Evolutionary conservation across 768 basidiomycete genomes (phyloP), one percentile per base, ranked within the genome.

Genomic region (Mycena chlorophos): DNA sequence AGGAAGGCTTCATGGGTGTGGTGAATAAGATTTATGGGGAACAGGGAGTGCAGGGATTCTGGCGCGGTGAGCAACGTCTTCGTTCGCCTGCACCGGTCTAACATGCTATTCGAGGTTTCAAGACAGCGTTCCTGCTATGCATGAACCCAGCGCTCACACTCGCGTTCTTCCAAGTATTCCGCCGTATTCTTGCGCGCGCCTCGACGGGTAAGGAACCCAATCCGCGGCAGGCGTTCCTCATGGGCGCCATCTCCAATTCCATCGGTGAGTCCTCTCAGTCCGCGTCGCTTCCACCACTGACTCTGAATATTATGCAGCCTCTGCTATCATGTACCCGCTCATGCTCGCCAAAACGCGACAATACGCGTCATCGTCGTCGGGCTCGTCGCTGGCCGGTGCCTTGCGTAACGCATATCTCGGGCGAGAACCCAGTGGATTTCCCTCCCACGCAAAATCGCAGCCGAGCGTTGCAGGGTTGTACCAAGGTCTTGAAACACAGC

Each of bases 91-190:
- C 25, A 13, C 8, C 46, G 19, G 37, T 40, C 10, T 53, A 20
- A 3, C 1, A 16, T 37, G n/a, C 13, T 2, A 4, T 30, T 56
- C 4, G 46, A 82, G 83, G 83, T 0, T 84, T 84, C 68, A 68
- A 75, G 46, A 78, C 77, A 3, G 76, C 79, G 1, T 66, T 78
- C 12, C 61, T 83, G 1, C 66, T 84, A 19, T 79, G 77, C 5
- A 68, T 84, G 23, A 85, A 83, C 55, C 85, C 85, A 0, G 80
- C 84, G 0, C 73, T 86, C 37, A 85, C 83, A 0, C 73, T 84
- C 34, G 77, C 79, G 22, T 70, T 81, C 51, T 79, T 82, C 65
- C 81, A 83, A 52, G 61, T 80, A 13, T 78, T 78, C 58, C 73
- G 80, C 47, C 72, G 78, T 14, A 48, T 77, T 1, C 60, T 75